Evolutionary conservation across 2,329 filamentous ascomycete genomes (phyloP).

Genomic region (Rhynchosporium secalis): DNA sequence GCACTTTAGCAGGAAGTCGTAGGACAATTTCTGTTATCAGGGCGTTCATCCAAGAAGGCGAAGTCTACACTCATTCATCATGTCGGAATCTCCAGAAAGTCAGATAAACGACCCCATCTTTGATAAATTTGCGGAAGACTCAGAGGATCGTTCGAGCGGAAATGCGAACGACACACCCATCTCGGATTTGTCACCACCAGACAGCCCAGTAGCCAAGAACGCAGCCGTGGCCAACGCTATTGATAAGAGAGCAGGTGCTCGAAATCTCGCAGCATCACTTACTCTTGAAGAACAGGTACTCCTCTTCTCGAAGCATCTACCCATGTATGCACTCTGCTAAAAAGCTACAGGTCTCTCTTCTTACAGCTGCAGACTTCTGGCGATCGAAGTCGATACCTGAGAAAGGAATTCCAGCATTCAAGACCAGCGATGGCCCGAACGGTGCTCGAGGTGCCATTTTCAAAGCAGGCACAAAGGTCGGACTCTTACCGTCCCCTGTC

Average conservation of each 20-base stretch:
- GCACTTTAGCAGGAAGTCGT: background rate
- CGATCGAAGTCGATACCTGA: slow-evolving; percentile 63
- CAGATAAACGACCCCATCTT: slow-evolving; percentile 34
- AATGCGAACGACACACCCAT: slow-evolving; percentile 33
- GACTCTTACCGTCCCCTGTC: slow-evolving; percentile 22
- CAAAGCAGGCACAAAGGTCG: slow-evolving; percentile 64
- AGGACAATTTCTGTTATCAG: slow-evolving; percentile 11
- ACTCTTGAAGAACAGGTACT: slow-evolving; percentile 39
- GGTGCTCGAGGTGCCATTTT: slow-evolving; percentile 68
- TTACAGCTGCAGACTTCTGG: slow-evolving; percentile 68
- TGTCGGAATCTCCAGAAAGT: slow-evolving; percentile 29
- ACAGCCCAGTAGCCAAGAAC: slow-evolving; percentile 30
- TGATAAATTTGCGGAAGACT: slow-evolving; percentile 32
- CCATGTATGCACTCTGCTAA: slow-evolving; percentile 18
- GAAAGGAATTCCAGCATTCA: slow-evolving; percentile 63
- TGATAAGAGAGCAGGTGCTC: slow-evolving; percentile 30
- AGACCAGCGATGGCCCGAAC: slow-evolving; percentile 70
- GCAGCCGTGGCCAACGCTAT: slow-evolving; percentile 19
- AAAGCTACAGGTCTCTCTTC: slow-evolving; percentile 51
- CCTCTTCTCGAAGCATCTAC: background rate
- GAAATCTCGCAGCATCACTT: slow-evolving; percentile 34
- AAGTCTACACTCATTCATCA: slow-evolving; percentile 4
- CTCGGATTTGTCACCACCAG: slow-evolving; percentile 36
- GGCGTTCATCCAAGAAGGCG: background rate
- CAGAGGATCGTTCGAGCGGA: slow-evolving; percentile 30